These are phyloP conservation scores for Russula sp. DNA, from an alignment of 768 basidiomycete species.

Conservation along the genomic window DNA sequence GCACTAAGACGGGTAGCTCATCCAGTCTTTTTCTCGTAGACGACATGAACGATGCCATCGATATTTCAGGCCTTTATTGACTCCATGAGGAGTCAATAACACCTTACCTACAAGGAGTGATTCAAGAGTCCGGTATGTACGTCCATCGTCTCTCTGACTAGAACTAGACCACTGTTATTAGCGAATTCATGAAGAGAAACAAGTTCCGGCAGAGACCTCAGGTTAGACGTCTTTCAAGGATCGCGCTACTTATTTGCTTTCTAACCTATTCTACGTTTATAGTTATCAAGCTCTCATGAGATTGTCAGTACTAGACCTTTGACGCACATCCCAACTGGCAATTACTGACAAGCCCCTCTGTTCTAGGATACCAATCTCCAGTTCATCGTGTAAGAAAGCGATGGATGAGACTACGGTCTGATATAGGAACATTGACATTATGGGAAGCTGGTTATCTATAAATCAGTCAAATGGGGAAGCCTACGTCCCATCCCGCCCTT, in stretches of 20 bases:
- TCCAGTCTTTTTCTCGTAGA: not conserved
- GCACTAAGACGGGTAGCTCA: not conserved
- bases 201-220: not conserved
- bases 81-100: not conserved
- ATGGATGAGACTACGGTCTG: not conserved
- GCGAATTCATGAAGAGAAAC: not conserved
- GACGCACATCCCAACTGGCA: not conserved
- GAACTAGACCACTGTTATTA: not conserved
- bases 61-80: constrained; percentile 11
- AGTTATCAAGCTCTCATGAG: constrained; percentile 14
- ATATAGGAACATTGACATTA: no score
- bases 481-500: not conserved
- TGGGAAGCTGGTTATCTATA: not conserved
- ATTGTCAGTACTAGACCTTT: not conserved
- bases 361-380: constrained; percentile 3
- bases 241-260: not conserved
- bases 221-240: not conserved
- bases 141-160: not conserved
- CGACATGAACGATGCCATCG: not conserved
- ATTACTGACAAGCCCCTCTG: not conserved
- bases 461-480: not conserved
- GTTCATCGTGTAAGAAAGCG: not conserved
- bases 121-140: constrained; percentile 1
- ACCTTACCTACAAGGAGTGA: not conserved
- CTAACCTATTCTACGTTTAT: not conserved